These are phyloP conservation scores for Rhizoctonia solani DNA, from an alignment of 1,284 basidiomycete species.

Conservation along the genomic window DNA sequence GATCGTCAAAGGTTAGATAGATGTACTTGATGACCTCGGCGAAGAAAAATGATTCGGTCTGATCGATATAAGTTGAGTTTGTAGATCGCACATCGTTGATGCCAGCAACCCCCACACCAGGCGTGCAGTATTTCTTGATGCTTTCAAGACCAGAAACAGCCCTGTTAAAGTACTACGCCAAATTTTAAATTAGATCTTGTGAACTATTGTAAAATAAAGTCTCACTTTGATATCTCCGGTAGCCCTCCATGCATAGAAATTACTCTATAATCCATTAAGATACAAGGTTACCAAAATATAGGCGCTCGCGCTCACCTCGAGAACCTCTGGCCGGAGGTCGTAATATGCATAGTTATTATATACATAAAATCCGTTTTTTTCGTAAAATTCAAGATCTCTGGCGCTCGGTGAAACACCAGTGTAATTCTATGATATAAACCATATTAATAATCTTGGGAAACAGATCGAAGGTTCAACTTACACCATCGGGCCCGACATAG, in stretches of 20 bases:
- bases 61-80: slow-evolving; percentile 52
- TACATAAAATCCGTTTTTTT: slow-evolving; percentile 64
- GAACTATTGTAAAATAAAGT: neutral
- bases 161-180: slow-evolving; percentile 39
- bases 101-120: slow-evolving; percentile 39
- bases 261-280: slow-evolving; percentile 42
- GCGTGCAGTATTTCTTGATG: slow-evolving; percentile 49
- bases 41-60: slow-evolving; percentile 77
- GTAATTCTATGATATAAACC: slow-evolving; percentile 45
- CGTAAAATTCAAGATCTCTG: slow-evolving; percentile 55
- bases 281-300: neutral
- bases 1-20: slow-evolving; percentile 74
- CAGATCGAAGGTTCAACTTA: neutral
- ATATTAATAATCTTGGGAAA: neutral
- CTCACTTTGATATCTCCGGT: slow-evolving; percentile 45
- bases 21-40: slow-evolving; percentile 76
- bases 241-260: slow-evolving; percentile 71
- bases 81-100: slow-evolving; percentile 53
- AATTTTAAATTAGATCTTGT: neutral
- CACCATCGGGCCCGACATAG: slow-evolving; percentile 31
- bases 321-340: neutral
- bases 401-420: slow-evolving; percentile 52
- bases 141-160: slow-evolving; percentile 50
- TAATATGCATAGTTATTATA: slow-evolving; percentile 46
- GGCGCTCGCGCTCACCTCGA: neutral